Base-by-base conservation (phyloP, 805 yeast genomes). In the Danielia reshetovae region DNA sequence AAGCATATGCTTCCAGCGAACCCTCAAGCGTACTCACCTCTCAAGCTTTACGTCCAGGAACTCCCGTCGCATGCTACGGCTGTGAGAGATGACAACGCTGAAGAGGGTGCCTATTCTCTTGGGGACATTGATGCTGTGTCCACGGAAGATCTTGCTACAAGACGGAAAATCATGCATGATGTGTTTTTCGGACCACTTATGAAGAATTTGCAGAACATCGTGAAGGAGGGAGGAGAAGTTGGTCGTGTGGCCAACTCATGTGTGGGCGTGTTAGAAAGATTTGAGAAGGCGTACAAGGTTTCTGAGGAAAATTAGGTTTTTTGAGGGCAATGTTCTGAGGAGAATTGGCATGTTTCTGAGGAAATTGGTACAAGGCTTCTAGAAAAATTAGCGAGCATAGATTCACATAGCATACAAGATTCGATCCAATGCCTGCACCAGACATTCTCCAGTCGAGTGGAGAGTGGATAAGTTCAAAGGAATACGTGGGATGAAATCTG, bases 181-280 rank as follows among this genome's bases (percentile, higher is more conserved):
- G 67, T 74, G 17, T 82, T 79, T 48, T 49, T 60, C 28, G 55
- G 57, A 2, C 75, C 74, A 8, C 62, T 85, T 32, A 36, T 49
- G 14, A 68, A 62, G 30, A 81, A 85, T 24, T 62, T 81, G 15
- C 62, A 59, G 1, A 63, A 63, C 25, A 48, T 76, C 21, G 56
- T 77, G 7, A 77, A 76, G 47, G 93, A 84, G 44, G 94, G 87
- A 9, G 89, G 89, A 1, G 85, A 79, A 30, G 61, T 72, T 13
- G 88, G 88, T 3, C 71, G 78, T 41, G 71, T 64, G 38, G 67
- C 69, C 15, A 54, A 55, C 30, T 45, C 48, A 10, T 54, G 65
- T 43, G 23, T 56, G 25, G 46, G 30, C 11, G 33, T 39, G 2
- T 28, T 45, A 29, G 41, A 38, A 15, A 23, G 35, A 22, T 35